Evolutionary conservation across 768 basidiomycete genomes (phyloP).

Genomic region (Leccinum uliginosum): DNA sequence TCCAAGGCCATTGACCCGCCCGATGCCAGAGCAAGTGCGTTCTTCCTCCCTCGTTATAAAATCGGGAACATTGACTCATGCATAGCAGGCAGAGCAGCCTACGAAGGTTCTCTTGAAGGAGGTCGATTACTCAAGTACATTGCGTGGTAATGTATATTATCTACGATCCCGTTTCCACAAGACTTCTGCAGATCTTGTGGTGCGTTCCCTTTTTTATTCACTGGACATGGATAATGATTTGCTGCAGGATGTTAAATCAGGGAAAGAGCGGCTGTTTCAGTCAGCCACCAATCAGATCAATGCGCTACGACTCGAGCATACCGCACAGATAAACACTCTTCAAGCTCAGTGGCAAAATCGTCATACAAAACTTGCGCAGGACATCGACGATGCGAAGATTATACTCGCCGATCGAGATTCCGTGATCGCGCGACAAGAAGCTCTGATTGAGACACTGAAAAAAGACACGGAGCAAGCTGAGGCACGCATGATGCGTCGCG

Average conservation of each 20-base stretch:
- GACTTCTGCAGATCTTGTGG: background rate
- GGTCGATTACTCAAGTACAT: background rate
- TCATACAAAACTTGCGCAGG: background rate
- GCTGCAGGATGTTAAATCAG: background rate
- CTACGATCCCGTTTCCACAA: background rate
- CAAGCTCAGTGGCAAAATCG: background rate
- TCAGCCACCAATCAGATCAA: background rate
- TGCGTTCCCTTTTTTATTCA: background rate
- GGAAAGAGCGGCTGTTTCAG: background rate
- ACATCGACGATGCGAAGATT: background rate
- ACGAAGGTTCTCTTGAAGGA: background rate
- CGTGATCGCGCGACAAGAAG: background rate
- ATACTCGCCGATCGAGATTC: background rate
- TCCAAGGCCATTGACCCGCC: background rate
- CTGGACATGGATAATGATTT: background rate
- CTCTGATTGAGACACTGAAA: background rate
- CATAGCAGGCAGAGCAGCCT: background rate
- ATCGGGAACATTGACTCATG: background rate
- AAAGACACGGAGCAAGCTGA: background rate
- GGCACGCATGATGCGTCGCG: background rate
- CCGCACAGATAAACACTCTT: background rate
- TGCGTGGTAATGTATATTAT: background rate
- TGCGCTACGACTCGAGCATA: background rate
- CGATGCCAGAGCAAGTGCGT: background rate
- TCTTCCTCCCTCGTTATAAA: background rate